These are phyloP conservation scores for Diplodia intermedia DNA, from an alignment of 2,329 filamentous ascomycete species.

Conservation along the genomic window DNA sequence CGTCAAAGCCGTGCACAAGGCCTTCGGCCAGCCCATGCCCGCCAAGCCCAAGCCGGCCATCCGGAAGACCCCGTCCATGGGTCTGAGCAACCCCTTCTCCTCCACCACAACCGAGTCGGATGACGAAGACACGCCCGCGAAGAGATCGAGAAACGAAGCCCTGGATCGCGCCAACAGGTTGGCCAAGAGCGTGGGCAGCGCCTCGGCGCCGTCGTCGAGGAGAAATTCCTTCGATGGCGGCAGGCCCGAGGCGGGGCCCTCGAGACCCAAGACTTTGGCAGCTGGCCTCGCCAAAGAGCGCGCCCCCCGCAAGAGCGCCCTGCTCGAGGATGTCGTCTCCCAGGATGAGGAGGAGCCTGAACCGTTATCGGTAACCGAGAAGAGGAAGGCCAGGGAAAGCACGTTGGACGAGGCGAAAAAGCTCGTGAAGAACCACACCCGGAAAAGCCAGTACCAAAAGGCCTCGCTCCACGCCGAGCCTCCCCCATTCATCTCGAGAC, in stretches of 20 bases:
- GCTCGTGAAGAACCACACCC: slow-evolving; percentile 52
- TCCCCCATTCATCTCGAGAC: slow-evolving; percentile 48
- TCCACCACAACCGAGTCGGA: slow-evolving; percentile 41
- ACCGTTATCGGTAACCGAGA: slow-evolving; percentile 26
- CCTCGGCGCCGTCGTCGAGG: slow-evolving; percentile 42
- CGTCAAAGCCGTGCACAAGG: slow-evolving; percentile 45
- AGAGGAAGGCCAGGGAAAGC: slow-evolving; percentile 32
- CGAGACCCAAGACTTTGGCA: not conserved
- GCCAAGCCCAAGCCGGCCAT: slow-evolving; percentile 49
- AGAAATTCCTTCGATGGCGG: slow-evolving; percentile 43
- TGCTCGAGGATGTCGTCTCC: slow-evolving; percentile 15
- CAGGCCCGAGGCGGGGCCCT: not conserved
- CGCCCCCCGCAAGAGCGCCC: not conserved
- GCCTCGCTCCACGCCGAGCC: slow-evolving; percentile 23
- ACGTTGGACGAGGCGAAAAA: slow-evolving; percentile 54
- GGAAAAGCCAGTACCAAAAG: slow-evolving; percentile 5
- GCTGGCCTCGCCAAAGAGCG: not conserved
- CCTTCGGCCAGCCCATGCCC: slow-evolving; percentile 44
- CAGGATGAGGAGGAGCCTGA: slow-evolving; percentile 35
- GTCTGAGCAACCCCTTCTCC: slow-evolving; percentile 42
- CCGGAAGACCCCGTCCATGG: slow-evolving; percentile 42
- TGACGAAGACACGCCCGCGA: slow-evolving; percentile 44
- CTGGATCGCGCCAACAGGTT: slow-evolving; percentile 46
- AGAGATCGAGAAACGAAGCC: slow-evolving; percentile 46
- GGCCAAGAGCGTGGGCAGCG: slow-evolving; percentile 46